Conservation (phyloP, 345 rosid genomes). For the Raphanus sativus region DNA sequence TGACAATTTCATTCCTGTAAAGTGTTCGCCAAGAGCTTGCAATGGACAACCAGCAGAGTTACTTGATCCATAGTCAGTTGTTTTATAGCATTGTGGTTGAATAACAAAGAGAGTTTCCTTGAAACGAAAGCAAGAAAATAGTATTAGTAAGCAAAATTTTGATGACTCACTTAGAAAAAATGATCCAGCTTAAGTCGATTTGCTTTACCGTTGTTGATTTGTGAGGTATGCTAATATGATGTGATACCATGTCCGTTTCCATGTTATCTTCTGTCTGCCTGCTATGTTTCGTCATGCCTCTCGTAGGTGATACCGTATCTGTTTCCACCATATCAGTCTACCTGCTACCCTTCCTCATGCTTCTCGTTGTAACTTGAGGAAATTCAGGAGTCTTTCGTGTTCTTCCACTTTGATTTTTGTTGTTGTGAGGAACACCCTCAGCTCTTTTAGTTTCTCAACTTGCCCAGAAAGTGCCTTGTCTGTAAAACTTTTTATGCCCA, state of each 20-base stretch:
- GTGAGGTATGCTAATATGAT: slow-evolving; percentile 26
- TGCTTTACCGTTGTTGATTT: slow-evolving; percentile 23
- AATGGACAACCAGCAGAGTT: slow-evolving; percentile 47
- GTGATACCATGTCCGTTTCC: background rate
- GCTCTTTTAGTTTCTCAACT: slow-evolving; percentile 61
- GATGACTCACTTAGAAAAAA: slow-evolving; percentile 9
- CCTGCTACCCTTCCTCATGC: slow-evolving; percentile 51
- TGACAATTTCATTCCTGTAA: slow-evolving; percentile 72
- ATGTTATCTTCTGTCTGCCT: background rate
- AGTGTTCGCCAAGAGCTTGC: slow-evolving; percentile 66
- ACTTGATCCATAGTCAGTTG: slow-evolving; percentile 36
- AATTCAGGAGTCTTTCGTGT: slow-evolving; percentile 36
- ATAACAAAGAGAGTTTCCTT: slow-evolving; percentile 36
- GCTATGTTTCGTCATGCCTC: slow-evolving; percentile 49
- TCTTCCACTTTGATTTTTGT: slow-evolving; percentile 28
- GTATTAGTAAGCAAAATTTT: background rate
- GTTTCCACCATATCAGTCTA: slow-evolving; percentile 35
- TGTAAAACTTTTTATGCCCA: slow-evolving; percentile 34
- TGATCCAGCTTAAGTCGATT: slow-evolving; percentile 9
- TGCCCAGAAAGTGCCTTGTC: slow-evolving; percentile 64
- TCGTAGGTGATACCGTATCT: slow-evolving; percentile 16
- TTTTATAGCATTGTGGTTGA: slow-evolving; percentile 58
- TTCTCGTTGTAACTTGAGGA: slow-evolving; percentile 43
- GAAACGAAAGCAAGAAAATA: slow-evolving; percentile 11
- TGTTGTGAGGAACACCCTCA: slow-evolving; percentile 28